A percentile compares a stretch with the other conserved stretches of the same genome.
Conservation (phyloP, 2,329 filamentous ascomycete genomes). For the Aureobasidium subglaciale region DNA sequence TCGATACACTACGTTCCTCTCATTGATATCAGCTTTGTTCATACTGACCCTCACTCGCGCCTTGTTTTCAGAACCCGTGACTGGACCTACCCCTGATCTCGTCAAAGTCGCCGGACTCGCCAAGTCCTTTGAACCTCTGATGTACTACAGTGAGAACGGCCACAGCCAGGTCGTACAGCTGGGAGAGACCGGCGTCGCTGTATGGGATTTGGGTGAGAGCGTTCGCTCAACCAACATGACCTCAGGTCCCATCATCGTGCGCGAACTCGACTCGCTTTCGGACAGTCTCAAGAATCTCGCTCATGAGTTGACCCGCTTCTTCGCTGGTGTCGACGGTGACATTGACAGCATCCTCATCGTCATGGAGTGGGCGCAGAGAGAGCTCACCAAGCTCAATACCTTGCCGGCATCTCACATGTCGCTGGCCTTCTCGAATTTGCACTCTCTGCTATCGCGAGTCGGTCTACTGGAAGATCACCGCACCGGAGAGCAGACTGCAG, state of each 20-base stretch:
- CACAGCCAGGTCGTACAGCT: slow-evolving; percentile 79
- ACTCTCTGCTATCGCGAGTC: slow-evolving; percentile 63
- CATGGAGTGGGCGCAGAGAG: slow-evolving; percentile 92
- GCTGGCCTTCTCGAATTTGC: slow-evolving; percentile 75
- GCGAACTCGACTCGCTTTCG: slow-evolving; percentile 75
- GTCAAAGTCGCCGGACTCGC: slow-evolving; percentile 86
- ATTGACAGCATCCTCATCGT: slow-evolving; percentile 88
- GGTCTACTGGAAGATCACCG: slow-evolving; percentile 38
- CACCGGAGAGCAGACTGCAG: slow-evolving; percentile 54
- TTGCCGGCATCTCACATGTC: slow-evolving; percentile 58
- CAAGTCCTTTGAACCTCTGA: slow-evolving; percentile 85
- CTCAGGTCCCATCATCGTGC: slow-evolving; percentile 76
- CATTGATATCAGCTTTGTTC: slow-evolving; percentile 55
- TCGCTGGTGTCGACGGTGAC: slow-evolving; percentile 86
- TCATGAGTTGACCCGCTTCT: slow-evolving; percentile 82
- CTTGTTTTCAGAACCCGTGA: slow-evolving; percentile 60
- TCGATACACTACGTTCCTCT: slow-evolving; percentile 59
- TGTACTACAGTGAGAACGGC: slow-evolving; percentile 89
- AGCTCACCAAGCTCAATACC: slow-evolving; percentile 63
- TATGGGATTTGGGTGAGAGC: slow-evolving; percentile 91
- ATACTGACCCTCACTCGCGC: slow-evolving; percentile 58
- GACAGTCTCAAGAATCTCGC: slow-evolving; percentile 79
- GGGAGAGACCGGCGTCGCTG: slow-evolving; percentile 84
- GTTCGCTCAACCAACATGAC: slow-evolving; percentile 87
- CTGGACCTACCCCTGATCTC: slow-evolving; percentile 69